Percentiles rank a stretch among this genome's conserved stretches.
These are phyloP conservation scores for Funneliformis caledonium DNA, from an alignment of 371 early-diverging fungal genomes.

Conservation along the genomic window DNA sequence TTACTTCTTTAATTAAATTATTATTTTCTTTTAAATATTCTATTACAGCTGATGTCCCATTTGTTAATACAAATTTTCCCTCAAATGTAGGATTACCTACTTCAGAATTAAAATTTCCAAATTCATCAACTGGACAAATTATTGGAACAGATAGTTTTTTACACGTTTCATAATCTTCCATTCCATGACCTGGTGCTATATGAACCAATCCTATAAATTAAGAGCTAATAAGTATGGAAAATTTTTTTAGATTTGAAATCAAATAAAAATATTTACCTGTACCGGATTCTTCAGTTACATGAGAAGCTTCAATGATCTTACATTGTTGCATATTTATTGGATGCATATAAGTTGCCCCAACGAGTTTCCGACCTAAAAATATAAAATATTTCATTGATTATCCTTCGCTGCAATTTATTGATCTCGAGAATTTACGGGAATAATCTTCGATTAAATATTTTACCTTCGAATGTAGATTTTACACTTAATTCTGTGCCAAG, in stretches of 20 bases:
- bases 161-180: constrained; percentile 90
- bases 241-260: background rate
- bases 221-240: background rate
- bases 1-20: constrained; percentile 48
- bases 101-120: constrained; percentile 77
- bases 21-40: constrained; percentile 52
- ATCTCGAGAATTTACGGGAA: background rate
- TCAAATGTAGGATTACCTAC: constrained; percentile 61
- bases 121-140: constrained; percentile 77
- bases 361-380: constrained; percentile 61
- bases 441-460: background rate
- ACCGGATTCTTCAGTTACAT: constrained; percentile 85
- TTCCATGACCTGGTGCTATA: constrained; percentile 95
- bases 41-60: constrained; percentile 69
- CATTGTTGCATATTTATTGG: constrained; percentile 58
- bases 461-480: constrained; percentile 22
- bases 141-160: constrained; percentile 61
- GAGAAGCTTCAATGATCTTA: constrained; percentile 69
- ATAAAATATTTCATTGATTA: constrained; percentile 11
- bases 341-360: constrained; percentile 73
- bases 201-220: constrained; percentile 76
- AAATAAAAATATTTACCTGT: constrained; percentile 56
- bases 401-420: background rate
- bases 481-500: constrained; percentile 9
- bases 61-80: constrained; percentile 67